These are phyloP conservation scores for Suillus luteus DNA, from an alignment of 768 basidiomycete species.

Conservation along the genomic window DNA sequence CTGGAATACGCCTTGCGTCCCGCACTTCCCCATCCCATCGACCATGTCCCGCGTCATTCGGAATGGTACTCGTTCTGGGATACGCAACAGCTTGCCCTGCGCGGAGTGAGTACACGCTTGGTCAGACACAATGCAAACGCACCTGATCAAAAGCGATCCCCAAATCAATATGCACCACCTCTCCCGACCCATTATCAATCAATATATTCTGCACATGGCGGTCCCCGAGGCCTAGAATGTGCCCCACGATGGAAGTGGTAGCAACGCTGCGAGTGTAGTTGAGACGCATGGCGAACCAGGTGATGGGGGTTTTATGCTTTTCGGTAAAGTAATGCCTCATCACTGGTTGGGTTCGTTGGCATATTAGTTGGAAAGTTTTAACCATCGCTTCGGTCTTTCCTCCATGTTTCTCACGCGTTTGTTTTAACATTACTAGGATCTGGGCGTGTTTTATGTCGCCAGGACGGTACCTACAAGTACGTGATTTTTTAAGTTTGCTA, in stretches of 20 bases:
- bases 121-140: constrained; percentile 9
- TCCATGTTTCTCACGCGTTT: constrained; percentile 34
- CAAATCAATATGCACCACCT: constrained; percentile 93
- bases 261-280: constrained; percentile 93
- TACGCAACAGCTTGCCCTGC: constrained; percentile 75
- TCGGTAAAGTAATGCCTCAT: constrained; percentile 96
- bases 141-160: constrained; percentile 98
- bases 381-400: constrained; percentile 34
- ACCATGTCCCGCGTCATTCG: constrained; percentile 92
- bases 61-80: constrained; percentile 93
- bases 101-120: background rate
- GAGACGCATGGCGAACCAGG: constrained; percentile 91
- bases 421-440: constrained; percentile 31
- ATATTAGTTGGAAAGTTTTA: constrained; percentile 39
- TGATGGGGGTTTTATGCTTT: constrained; percentile 80
- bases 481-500: constrained; percentile 8
- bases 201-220: constrained; percentile 92
- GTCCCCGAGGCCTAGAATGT: constrained; percentile 90
- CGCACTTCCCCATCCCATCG: constrained; percentile 89
- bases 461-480: constrained; percentile 60
- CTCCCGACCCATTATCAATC: constrained; percentile 78
- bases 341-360: constrained; percentile 69
- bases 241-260: constrained; percentile 91
- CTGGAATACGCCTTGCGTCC: constrained; percentile 92
- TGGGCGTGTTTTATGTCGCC: constrained; percentile 46